Evolutionary conservation across 2,329 filamentous ascomycete genomes (phyloP), one percentile per base, ranked within the genome.

Genomic region (Ramularia endophylla): DNA sequence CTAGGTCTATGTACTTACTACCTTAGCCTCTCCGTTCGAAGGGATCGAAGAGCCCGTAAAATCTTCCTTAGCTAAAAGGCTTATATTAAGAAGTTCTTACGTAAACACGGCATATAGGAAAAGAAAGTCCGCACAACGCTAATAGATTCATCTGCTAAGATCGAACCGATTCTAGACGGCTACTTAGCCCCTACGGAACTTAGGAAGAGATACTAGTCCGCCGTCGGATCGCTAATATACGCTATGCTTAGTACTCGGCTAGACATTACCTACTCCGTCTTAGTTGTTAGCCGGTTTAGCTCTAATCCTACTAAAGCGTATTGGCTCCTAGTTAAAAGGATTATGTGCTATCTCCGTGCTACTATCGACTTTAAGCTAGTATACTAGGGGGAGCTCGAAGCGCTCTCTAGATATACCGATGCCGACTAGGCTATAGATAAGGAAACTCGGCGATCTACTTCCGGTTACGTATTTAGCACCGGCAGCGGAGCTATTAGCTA

Each of bases 21-120:
- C 17, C 43, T 63, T 0, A 53, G 58, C 2, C 52, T 63, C 16
- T n/a, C 33, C 15, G 48, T 63, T 15, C 27, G 38, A 4, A 16
- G 46, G 11, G 46, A 59, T n/a, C 17, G 38, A 2, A 11, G 29
- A 7, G 42, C 38, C 13, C 38, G 40, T 7, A 30, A 31, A 15
- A 44, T 45, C 3, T 36, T 34, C 29, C 27, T 43, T 11, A 19
- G 27, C 15, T 30, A 38, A 25, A 8, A 15, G 4, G 9, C n/a
- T 17, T 38, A 38, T 13, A 30, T 27, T 28, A 40, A 19, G 15
- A 38, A 18, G 29, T 41, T 31, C 19, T 37, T 22, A 30, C 19
- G 5, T 8, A 6, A 32, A 30, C 29, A 16, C 17, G 25, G 8
- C 35, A 13, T 34, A 17, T 22, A 19, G 28, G 25, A 33, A 38